A percentile compares a stretch with the other conserved stretches of the same genome.
Conservation (phyloP, 208 protist species). For the Crithidia fasciculata region DNA sequence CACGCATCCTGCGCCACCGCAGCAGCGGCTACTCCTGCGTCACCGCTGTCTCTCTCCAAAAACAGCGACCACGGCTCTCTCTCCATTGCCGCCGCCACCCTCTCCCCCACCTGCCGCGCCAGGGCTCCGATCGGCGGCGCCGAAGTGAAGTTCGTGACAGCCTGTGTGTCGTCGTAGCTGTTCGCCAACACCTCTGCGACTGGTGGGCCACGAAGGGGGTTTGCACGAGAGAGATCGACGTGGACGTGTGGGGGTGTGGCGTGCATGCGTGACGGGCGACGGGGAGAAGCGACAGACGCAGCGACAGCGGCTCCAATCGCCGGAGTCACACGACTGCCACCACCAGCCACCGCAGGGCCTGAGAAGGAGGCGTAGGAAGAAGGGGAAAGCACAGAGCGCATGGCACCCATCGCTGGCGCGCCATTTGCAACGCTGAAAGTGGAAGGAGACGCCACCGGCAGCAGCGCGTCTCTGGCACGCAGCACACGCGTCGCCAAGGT, state of each 20-base stretch:
- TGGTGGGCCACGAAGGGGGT: neutral
- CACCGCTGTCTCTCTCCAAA: slow-evolving; percentile 7
- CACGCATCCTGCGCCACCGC: neutral
- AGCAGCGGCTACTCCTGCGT: neutral
- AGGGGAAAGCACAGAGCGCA: too few relatives aligned
- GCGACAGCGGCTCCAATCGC: slow-evolving; percentile 18
- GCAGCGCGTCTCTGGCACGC: slow-evolving; percentile 6
- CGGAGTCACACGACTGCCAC: slow-evolving; percentile 17
- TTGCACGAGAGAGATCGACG: slow-evolving; percentile 5
- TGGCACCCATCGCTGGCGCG: too few relatives aligned
- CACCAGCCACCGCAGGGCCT: neutral
- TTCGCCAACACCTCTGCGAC: slow-evolving; percentile 4
- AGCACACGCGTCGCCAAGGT: slow-evolving; percentile 9
- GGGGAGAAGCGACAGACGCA: neutral
- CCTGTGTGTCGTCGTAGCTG: slow-evolving; percentile 11
- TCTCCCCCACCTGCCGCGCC: neutral
- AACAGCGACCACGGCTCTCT: slow-evolving; percentile 22
- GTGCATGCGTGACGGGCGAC: neutral
- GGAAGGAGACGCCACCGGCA: neutral
- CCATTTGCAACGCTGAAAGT: neutral
- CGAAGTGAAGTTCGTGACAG: neutral
- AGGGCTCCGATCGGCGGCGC: neutral
- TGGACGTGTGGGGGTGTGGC: neutral
- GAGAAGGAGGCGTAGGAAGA: too few relatives aligned
- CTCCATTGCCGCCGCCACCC: neutral